phyloP scores from a whole-genome alignment of 495 filamentous ascomycete genomes.

The Penicillium cataractarum region DNA sequence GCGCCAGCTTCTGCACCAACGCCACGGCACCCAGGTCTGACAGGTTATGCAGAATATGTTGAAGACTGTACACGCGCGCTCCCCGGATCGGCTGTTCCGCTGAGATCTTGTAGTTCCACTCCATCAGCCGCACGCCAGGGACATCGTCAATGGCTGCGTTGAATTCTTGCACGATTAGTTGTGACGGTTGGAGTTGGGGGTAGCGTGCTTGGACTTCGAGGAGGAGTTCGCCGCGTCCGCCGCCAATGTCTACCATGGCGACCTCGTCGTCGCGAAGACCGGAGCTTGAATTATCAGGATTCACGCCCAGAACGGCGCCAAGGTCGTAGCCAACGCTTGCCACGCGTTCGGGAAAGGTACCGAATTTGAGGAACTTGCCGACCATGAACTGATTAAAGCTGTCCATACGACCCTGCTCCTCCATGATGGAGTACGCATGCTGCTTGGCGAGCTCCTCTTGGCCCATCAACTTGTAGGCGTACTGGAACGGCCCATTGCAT shows the following conservation, averaged over 20 bases:
- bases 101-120: slow-evolving; percentile 42
- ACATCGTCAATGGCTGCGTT: slow-evolving; percentile 35
- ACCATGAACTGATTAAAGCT: slow-evolving; percentile 49
- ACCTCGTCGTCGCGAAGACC: slow-evolving; percentile 8
- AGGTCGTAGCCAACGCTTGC: slow-evolving; percentile 35
- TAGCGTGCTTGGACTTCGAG: slow-evolving; percentile 44
- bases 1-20: slow-evolving; percentile 43
- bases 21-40: slow-evolving; percentile 42
- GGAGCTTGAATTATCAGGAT: not conserved
- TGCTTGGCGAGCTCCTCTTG: slow-evolving; percentile 30
- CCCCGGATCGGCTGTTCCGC: slow-evolving; percentile 39
- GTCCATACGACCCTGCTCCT: slow-evolving; percentile 40
- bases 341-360: slow-evolving; percentile 36
- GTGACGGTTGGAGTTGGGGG: slow-evolving; percentile 40
- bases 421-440: slow-evolving; percentile 47
- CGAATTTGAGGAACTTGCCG: slow-evolving; percentile 41
- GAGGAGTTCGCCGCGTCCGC: slow-evolving; percentile 56
- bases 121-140: slow-evolving; percentile 32
- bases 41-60: slow-evolving; percentile 50
- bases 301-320: slow-evolving; percentile 30
- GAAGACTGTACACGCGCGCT: slow-evolving; percentile 47
- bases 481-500: slow-evolving; percentile 38
- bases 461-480: slow-evolving; percentile 40
- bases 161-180: slow-evolving; percentile 54
- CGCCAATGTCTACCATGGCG: slow-evolving; percentile 58